Base-by-base conservation (phyloP, 768 basidiomycete species). In the Calocera viscosa region DNA sequence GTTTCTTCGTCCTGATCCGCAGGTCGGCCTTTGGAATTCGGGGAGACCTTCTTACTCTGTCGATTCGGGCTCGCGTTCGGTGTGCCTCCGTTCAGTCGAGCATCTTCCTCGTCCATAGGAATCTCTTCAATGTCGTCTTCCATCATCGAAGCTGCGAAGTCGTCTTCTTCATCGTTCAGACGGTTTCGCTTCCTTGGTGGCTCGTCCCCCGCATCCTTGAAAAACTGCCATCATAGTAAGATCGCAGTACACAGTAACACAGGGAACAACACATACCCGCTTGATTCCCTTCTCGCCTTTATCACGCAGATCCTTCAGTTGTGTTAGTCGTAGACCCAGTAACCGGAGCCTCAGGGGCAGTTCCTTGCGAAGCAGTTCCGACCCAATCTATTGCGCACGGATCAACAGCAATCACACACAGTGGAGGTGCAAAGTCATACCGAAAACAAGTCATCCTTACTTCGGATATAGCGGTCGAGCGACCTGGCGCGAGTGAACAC, bases 281-380 rank as follows among this genome's bases (percentile, higher is more conserved):
- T 89, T 88, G 68, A 96, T 91, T 0, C 90, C 88, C 19, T 71
- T 72, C 24, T 78, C 75, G 1, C 75, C 77, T 16, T 76, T 74
- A 5, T 80, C 80, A 67, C 82, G 82, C 33, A 94, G 76, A 76
- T 99, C 95, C 72, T 90, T 90, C 70, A 99, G 77, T 69, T 91
- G 94, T 2, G 91, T 94, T 11, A 95, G 81, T 49, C 94, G 81
- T 30, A 99, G 77, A 3, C 95, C 95, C 69, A 99, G 88, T 24
- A 99, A 79, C 34, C 95, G 83, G 26, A 98, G 77, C 33, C 82
- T 84, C 32, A 94, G 74, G 0, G 92, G 92, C 38, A 90, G 76
- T 75, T 94, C 93, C 7, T 87, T 82, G 67, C 87, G 80, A 16
- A 99, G 79, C 14, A 97, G 80, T 66, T 91, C 89, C 70, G 87